These are phyloP conservation scores for Clarireedia sp. DNA, from an alignment of 2,329 filamentous ascomycete genomes.

Conservation along the genomic window DNA sequence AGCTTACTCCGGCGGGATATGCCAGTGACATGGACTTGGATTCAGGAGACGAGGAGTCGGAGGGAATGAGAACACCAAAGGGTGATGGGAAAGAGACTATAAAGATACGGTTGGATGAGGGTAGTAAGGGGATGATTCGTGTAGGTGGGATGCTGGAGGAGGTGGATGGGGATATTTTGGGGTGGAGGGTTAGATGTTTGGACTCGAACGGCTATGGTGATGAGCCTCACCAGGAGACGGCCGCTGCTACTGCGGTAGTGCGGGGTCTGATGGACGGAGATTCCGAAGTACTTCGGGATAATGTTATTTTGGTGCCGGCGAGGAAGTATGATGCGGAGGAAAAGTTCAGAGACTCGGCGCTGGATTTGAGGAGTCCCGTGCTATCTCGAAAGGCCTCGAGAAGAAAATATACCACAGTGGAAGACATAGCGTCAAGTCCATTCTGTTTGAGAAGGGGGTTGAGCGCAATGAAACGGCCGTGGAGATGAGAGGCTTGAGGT, in stretches of 20 bases:
- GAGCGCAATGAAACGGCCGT: no score
- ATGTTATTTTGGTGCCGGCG: not conserved
- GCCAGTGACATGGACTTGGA: no score
- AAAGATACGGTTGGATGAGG: not conserved
- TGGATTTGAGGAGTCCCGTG: not conserved
- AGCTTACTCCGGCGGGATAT: not conserved
- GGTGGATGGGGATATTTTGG: conserved; percentile 1
- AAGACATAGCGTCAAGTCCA: not conserved
- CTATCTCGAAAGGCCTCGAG: not conserved
- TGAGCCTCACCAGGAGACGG: not conserved
- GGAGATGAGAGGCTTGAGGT: no score
- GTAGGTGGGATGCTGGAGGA: conserved; percentile 1
- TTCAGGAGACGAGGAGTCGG: not conserved
- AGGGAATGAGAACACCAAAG: not conserved
- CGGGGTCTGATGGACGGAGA: not conserved
- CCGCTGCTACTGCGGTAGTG: not conserved
- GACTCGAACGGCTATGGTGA: not conserved
- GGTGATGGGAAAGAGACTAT: not conserved
- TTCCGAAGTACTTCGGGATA: not conserved
- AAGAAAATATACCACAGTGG: not conserved
- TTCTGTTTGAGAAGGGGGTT: not conserved
- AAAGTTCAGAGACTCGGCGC: conserved; percentile 4
- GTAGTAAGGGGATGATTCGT: not conserved
- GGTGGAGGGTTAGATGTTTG: not conserved
- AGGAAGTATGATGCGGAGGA: not conserved